A percentile compares a stretch with the other conserved stretches of the same genome.
phyloP scores from a whole-genome alignment of 2,329 filamentous ascomycete species.

The Xylariaceae sp. region DNA sequence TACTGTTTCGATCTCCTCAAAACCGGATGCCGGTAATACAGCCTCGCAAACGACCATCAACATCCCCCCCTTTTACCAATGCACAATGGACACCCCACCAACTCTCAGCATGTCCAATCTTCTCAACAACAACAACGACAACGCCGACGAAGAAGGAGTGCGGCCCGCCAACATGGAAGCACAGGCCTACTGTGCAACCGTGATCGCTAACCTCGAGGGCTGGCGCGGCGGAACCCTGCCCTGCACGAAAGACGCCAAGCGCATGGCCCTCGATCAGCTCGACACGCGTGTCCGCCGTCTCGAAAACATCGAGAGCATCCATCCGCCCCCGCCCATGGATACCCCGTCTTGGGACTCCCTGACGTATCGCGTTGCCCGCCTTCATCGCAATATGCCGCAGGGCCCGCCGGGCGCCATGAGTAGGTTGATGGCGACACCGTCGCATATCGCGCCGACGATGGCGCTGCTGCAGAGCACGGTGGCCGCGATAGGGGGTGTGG shows the following conservation, averaged over 20 bases:
- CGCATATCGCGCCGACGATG: slow-evolving; percentile 11
- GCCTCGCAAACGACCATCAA: background rate
- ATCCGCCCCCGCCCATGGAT: slow-evolving; percentile 25
- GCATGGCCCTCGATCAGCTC: slow-evolving; percentile 17
- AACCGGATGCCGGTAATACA: background rate
- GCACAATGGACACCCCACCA: slow-evolving; percentile 6
- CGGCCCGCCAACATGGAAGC: slow-evolving; percentile 8
- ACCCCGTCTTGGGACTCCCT: slow-evolving; percentile 26
- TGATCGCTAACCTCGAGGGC: slow-evolving; percentile 26
- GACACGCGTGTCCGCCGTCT: slow-evolving; percentile 23
- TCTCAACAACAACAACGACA: too few species aligned
- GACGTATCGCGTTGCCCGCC: slow-evolving; percentile 23
- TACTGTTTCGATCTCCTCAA: background rate
- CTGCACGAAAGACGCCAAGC: background rate
- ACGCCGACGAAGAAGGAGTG: background rate
- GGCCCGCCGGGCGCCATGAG: background rate
- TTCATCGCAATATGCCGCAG: slow-evolving; percentile 16
- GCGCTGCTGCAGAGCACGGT: slow-evolving; percentile 17
- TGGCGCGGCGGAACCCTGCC: slow-evolving; percentile 7
- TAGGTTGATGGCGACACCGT: slow-evolving; percentile 5
- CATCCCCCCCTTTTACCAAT: background rate
- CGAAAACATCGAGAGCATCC: slow-evolving; percentile 14
- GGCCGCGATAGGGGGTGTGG: slow-evolving; percentile 2
- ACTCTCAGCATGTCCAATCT: slow-evolving; percentile 4
- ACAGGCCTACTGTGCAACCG: slow-evolving; percentile 22